These are phyloP conservation scores for Halophytophthora batemanensis DNA, from an alignment of 352 stramenopile genomes.

Conservation along the genomic window DNA sequence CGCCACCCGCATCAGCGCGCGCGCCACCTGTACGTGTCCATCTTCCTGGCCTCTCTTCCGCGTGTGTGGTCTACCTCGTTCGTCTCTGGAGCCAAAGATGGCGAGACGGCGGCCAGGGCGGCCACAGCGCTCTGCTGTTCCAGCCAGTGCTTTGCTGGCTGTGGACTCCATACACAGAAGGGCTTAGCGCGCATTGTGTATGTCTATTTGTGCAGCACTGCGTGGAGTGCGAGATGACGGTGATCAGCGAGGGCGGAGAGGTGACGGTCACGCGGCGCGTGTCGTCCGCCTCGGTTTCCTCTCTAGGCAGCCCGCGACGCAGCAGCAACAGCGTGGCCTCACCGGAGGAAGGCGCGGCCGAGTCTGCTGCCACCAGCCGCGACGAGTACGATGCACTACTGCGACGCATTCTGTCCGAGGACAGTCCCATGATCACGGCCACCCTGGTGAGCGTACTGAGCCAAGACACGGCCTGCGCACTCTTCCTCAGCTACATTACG, in stretches of 20 bases:
- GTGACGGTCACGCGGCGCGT: constrained; percentile 34
- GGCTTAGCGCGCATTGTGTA: too few species aligned
- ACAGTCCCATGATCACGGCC: constrained; percentile 46
- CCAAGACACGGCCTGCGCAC: constrained; percentile 52
- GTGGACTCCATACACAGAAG: too few species aligned
- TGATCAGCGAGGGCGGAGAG: constrained; percentile 7
- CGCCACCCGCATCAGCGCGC: too few species aligned
- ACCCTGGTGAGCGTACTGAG: constrained; percentile 61
- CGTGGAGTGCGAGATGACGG: constrained; percentile 14
- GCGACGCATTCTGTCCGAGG: constrained; percentile 43
- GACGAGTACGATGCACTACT: constrained; percentile 36
- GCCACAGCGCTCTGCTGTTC: too few species aligned
- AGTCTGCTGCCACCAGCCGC: constrained; percentile 8
- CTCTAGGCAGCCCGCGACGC: background rate
- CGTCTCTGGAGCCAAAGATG: too few species aligned
- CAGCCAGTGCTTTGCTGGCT: too few species aligned
- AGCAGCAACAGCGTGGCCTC: background rate
- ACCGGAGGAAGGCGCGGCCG: background rate
- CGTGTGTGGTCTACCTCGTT: too few species aligned
- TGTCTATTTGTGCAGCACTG: too few species aligned
- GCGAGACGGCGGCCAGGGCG: too few species aligned
- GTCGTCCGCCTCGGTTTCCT: constrained; percentile 13
- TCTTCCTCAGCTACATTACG: constrained; percentile 67
- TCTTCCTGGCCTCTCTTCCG: too few species aligned
- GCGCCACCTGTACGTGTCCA: too few species aligned